Percentiles rank a stretch among this genome's conserved stretches.
phyloP scores from a whole-genome alignment of 148 eudicot genomes.

The Spergularia bocconei region DNA sequence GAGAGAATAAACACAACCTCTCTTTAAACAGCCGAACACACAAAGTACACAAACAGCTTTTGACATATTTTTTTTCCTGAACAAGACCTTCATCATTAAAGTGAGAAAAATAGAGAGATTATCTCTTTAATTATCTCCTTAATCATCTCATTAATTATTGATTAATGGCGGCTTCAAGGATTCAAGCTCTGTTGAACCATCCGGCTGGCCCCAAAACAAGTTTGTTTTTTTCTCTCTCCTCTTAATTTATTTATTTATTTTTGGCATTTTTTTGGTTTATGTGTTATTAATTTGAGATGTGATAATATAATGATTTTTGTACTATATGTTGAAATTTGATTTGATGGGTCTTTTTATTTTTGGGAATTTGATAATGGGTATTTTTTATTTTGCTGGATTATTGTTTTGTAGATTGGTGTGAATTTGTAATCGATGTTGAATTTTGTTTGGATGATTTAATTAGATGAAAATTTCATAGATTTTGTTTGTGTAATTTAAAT shows the following conservation, averaged over 20 bases:
- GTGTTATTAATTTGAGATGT: not conserved
- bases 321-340: not conserved
- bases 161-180: slow-evolving; percentile 54
- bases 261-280: not conserved
- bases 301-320: not conserved
- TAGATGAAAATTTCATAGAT: not conserved
- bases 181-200: slow-evolving; percentile 67
- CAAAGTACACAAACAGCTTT: too few relatives aligned
- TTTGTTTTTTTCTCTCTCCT: slow-evolving; percentile 13
- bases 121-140: not conserved
- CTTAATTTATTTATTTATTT: not conserved
- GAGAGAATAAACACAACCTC: too few relatives aligned
- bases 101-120: slow-evolving; percentile 10
- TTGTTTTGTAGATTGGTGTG: not conserved
- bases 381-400: not conserved
- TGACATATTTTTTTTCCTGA: too few relatives aligned
- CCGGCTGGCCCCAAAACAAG: slow-evolving; percentile 89
- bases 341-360: not conserved
- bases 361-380: not conserved
- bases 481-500: not conserved
- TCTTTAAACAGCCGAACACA: too few relatives aligned
- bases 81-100: not conserved
- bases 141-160: not conserved
- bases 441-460: not conserved
- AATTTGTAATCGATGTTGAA: not conserved